Evolutionary conservation across 2,329 filamentous ascomycete species (phyloP), one percentile per base, ranked within the genome.

Genomic region (Penicillium sp.): DNA sequence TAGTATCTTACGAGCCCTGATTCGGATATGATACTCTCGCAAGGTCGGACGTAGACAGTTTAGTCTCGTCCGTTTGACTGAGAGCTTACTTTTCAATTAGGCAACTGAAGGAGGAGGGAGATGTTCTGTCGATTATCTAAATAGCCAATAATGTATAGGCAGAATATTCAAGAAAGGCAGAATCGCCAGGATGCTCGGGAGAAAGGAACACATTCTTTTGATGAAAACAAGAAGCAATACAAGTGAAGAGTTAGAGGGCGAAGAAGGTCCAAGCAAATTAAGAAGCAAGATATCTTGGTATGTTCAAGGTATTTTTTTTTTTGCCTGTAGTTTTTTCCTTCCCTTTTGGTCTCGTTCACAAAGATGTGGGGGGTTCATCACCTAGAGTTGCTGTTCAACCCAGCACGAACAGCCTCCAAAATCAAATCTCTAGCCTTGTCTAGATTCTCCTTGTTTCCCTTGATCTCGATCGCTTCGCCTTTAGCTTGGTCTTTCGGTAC

Each of bases 371-470:
- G 8, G 31, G 21, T n/a, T 41, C 35, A 45, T 55, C 23, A 53
- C 56, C 65, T 53, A 7, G 65, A 63, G 62, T 53, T 60, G 51
- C 71, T 70, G 46, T 70, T 73, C 56, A 72, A 61, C 5, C 78
- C 77, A 29, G 70, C 75, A 58, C 85, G 84, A 11, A 98, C 91
- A 66, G 93, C 91, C 63, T 92, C 88, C 64, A 99, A 81, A 64
- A 99, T 97, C 75, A 96, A 84, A 63, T 96, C 89, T 81, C 90
- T 93, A 54, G 95, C 95, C 76, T 91, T 85, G 78, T 97, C 92
- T 44, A 96, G 88, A 13, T 91, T 92, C 17, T 92, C 90, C 73
- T 86, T 86, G 59, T 85, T 86, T 45, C 95, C 95, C 41, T 90
- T 84, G 71, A 99, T 91, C 81, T 97, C 92, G 75, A 99, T 97